Percentiles rank a stretch among this genome's conserved stretches.
Conservation (phyloP, 1,139 yeast genomes). For the Taiozyma sp. region DNA sequence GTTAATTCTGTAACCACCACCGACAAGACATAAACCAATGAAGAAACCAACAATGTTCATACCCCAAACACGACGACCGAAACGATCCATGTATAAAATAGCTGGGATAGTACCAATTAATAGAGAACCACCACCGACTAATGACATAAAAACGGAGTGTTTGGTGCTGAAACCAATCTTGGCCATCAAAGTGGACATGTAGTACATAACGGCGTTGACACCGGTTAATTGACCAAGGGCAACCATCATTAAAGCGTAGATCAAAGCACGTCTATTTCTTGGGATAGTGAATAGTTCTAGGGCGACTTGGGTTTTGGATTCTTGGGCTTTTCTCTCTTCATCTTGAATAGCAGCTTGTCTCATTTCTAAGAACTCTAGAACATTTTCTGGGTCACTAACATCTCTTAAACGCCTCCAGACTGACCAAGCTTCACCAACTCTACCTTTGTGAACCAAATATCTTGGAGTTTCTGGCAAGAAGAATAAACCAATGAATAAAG, state of each 20-base stretch:
- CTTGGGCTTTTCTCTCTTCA: constrained; percentile 27
- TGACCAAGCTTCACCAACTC: constrained; percentile 44
- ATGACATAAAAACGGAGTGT: constrained; percentile 47
- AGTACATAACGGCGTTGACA: constrained; percentile 52
- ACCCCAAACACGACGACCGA: constrained; percentile 43
- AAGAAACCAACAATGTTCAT: constrained; percentile 44
- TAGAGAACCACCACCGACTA: constrained; percentile 61
- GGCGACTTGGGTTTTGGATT: constrained; percentile 32
- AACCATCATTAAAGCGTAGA: constrained; percentile 52
- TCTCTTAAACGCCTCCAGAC: constrained; percentile 56
- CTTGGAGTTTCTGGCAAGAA: constrained; percentile 50
- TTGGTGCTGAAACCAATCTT: constrained; percentile 41
- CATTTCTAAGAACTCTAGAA: constrained; percentile 49
- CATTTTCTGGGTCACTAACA: constrained; percentile 33
- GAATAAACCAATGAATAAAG: constrained; percentile 41
- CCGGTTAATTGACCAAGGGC: constrained; percentile 54
- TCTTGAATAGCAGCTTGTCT: constrained; percentile 33
- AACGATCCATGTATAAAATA: constrained; percentile 52
- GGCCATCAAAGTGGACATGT: constrained; percentile 48
- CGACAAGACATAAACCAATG: constrained; percentile 52
- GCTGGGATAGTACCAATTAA: constrained; percentile 60
- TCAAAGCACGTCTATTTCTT: constrained; percentile 54
- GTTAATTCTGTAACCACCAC: constrained; percentile 45
- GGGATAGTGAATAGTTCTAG: constrained; percentile 47
- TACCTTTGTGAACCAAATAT: constrained; percentile 45